Percentiles rank a stretch among this genome's conserved stretches.
phyloP scores from a whole-genome alignment of 352 stramenopile genomes.

The Thalassiosira mediterranea region DNA sequence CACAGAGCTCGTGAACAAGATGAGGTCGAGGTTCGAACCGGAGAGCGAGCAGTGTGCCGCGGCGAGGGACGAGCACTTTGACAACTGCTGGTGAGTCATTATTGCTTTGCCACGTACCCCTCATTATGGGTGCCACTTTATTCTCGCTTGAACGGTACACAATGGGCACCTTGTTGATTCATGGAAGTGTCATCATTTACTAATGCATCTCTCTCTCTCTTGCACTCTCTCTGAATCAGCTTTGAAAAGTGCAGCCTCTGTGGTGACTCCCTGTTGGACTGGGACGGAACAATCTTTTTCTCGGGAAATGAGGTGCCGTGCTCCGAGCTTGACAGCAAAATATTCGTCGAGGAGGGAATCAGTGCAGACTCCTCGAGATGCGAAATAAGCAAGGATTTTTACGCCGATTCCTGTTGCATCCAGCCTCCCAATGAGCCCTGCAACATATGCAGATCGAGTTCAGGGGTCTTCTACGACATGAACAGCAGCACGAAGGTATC shows the following conservation, averaged over 20 bases:
- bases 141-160: too few species aligned
- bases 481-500: constrained; percentile 25
- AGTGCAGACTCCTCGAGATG: constrained; percentile 25
- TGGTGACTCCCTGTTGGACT: constrained; percentile 32
- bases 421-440: constrained; percentile 36
- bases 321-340: constrained; percentile 41
- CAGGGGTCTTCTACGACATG: constrained; percentile 26
- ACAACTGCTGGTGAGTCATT: constrained; percentile 52
- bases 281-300: constrained; percentile 37
- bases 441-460: constrained; percentile 33
- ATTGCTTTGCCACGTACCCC: too few species aligned
- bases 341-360: constrained; percentile 44
- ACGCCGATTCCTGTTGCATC: constrained; percentile 43
- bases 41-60: constrained; percentile 27
- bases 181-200: too few species aligned
- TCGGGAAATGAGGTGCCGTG: constrained; percentile 40
- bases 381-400: constrained; percentile 36
- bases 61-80: constrained; percentile 18
- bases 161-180: too few species aligned
- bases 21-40: constrained; percentile 25
- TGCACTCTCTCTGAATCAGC: neutral
- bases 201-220: neutral
- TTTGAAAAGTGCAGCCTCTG: constrained; percentile 54
- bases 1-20: constrained; percentile 15
- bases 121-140: too few species aligned